phyloP scores from a whole-genome alignment of 2,329 filamentous ascomycete species.

The Chaetomium olivaceum region DNA sequence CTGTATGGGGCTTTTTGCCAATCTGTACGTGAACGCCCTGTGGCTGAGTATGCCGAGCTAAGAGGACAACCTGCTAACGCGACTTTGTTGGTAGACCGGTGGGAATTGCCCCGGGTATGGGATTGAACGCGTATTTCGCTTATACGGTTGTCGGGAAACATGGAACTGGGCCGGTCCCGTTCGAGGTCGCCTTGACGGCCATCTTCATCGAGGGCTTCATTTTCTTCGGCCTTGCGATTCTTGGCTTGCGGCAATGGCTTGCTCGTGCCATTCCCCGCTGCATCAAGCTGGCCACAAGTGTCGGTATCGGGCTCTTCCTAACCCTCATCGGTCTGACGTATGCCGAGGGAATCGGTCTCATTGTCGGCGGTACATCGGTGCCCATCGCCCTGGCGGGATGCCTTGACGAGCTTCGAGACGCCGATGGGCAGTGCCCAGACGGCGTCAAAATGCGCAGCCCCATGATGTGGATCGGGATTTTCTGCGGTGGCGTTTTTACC shows the following conservation, averaged over 20 bases:
- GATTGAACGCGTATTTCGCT: slow-evolving; percentile 84
- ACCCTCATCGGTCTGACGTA: slow-evolving; percentile 77
- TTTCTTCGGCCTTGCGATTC: slow-evolving; percentile 75
- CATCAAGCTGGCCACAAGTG: slow-evolving; percentile 84
- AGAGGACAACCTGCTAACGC: slow-evolving; percentile 1
- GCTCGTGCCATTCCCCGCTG: slow-evolving; percentile 78
- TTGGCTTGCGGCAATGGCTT: slow-evolving; percentile 85
- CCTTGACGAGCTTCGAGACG: slow-evolving; percentile 44
- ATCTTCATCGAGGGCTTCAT: slow-evolving; percentile 88
- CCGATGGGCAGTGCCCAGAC: slow-evolving; percentile 59
- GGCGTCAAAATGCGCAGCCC: slow-evolving; percentile 77
- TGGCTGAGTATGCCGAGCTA: not conserved
- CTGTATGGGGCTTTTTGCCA: slow-evolving; percentile 79
- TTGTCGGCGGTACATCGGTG: slow-evolving; percentile 67
- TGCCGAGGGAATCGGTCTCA: slow-evolving; percentile 76
- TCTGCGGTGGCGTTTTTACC: slow-evolving; percentile 79
- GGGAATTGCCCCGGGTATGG: slow-evolving; percentile 73
- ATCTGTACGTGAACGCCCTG: slow-evolving; percentile 54
- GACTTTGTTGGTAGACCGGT: slow-evolving; percentile 51
- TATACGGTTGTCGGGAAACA: slow-evolving; percentile 79
- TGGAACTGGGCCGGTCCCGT: slow-evolving; percentile 72
- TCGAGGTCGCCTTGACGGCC: slow-evolving; percentile 74
- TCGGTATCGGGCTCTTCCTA: slow-evolving; percentile 82
- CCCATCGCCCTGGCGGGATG: slow-evolving; percentile 78
- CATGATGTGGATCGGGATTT: slow-evolving; percentile 85